Conservation (phyloP, 208 protist species). For the Entamoeba histolytica region DNA sequence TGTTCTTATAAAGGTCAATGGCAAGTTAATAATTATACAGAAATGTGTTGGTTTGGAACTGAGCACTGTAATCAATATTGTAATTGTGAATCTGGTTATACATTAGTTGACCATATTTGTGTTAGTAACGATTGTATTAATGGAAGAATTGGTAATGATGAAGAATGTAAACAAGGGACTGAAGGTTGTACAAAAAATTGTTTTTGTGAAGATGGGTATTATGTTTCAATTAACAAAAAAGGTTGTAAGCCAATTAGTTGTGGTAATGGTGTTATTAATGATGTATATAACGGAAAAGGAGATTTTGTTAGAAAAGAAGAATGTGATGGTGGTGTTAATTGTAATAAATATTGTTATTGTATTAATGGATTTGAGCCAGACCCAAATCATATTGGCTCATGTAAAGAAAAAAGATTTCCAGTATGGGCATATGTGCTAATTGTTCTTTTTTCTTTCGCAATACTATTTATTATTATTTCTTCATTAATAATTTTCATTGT, state of each 20-base stretch:
- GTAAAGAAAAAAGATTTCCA: not conserved
- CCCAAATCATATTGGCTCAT: not conserved
- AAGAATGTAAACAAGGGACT: not conserved
- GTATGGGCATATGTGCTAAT: not conserved
- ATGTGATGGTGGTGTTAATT: not conserved
- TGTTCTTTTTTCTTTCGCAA: not conserved
- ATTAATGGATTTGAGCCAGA: not conserved
- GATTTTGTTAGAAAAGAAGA: not conserved
- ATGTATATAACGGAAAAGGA: not conserved
- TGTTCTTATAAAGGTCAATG: not conserved
- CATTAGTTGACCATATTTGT: not conserved
- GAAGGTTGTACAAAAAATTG: not conserved
- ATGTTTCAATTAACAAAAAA: not conserved
- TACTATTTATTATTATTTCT: not conserved
- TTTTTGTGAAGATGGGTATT: not conserved
- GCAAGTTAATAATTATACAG: not conserved
- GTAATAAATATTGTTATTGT: not conserved
- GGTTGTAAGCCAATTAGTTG: not conserved
- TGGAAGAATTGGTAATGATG: not conserved
- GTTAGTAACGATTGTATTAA: not conserved
- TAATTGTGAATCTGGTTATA: not conserved
- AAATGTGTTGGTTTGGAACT: not conserved
- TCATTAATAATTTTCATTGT: not conserved
- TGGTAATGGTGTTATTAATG: not conserved
- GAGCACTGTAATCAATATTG: not conserved